phyloP scores from a whole-genome alignment of 768 basidiomycete genomes.

The Boletus rubescentipes region DNA sequence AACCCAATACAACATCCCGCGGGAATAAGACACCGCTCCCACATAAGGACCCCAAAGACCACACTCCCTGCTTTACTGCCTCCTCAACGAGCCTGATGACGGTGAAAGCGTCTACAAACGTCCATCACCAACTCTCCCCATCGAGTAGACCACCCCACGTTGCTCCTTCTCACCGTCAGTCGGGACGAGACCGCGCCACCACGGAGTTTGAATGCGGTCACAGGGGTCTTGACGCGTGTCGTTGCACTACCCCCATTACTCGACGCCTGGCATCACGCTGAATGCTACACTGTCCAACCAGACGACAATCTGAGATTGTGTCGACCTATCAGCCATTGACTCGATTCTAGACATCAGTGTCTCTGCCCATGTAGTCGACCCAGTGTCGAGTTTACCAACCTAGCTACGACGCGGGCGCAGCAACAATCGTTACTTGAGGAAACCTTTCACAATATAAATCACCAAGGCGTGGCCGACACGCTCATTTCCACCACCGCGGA shows the following conservation, averaged over 20 bases:
- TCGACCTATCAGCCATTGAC: neutral
- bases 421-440: too few species aligned
- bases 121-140: neutral
- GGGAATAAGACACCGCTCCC: constrained; percentile 32
- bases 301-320: too few species aligned
- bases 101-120: neutral
- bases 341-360: neutral
- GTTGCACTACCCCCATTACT: neutral
- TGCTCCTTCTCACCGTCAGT: constrained; percentile 1
- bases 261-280: neutral
- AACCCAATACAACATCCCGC: constrained; percentile 31
- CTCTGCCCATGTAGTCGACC: neutral
- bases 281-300: neutral
- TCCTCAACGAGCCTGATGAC: constrained; percentile 2
- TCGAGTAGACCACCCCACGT: neutral
- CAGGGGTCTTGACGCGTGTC: constrained; percentile 30
- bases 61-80: neutral
- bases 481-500: too few species aligned
- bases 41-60: constrained; percentile 24
- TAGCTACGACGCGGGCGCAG: too few species aligned
- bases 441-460: neutral
- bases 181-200: constrained; percentile 8
- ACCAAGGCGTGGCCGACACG: neutral
- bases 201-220: constrained; percentile 32
- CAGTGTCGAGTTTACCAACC: too few species aligned